Evolutionary conservation across 306 rosid genomes (phyloP).

Genomic region (Trichosanthes truncata): DNA sequence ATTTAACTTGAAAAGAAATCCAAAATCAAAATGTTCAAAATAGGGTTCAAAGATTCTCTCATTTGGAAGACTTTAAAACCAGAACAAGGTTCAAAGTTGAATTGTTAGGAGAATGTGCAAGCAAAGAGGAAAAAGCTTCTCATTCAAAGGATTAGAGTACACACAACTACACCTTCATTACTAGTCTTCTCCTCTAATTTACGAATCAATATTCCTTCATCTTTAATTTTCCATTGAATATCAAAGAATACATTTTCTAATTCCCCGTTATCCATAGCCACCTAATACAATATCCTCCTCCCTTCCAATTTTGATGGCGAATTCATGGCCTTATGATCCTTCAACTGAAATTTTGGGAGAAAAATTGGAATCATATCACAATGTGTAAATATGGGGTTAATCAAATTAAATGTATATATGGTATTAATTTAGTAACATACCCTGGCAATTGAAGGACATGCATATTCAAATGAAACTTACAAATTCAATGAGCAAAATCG

Average conservation of each 20-base stretch:
- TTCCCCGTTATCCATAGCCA: conserved; percentile 41
- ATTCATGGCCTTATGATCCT: conserved; percentile 7
- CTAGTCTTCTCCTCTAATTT: conserved; percentile 8
- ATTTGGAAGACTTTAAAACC: conserved; percentile 10
- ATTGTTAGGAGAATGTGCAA: conserved; percentile 19
- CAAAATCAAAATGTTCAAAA: too few species aligned
- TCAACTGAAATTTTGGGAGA: too few species aligned
- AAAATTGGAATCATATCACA: background rate
- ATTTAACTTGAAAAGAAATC: background rate
- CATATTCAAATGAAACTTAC: background rate
- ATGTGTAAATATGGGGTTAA: background rate
- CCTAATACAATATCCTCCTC: conserved; percentile 35
- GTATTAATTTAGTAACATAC: background rate
- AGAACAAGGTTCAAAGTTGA: conserved; percentile 5
- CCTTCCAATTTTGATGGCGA: conserved; percentile 33
- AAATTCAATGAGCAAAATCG: too few species aligned
- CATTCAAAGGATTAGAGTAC: conserved; percentile 9
- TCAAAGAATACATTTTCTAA: background rate
- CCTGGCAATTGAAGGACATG: background rate
- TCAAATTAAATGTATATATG: background rate
- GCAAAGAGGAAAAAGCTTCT: conserved; percentile 9
- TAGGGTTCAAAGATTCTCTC: background rate
- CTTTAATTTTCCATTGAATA: conserved; percentile 9
- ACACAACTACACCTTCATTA: conserved; percentile 4
- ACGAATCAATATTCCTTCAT: conserved; percentile 8